Conservation (phyloP, 2,329 filamentous ascomycete species). For the Pyrenophora graminea region DNA sequence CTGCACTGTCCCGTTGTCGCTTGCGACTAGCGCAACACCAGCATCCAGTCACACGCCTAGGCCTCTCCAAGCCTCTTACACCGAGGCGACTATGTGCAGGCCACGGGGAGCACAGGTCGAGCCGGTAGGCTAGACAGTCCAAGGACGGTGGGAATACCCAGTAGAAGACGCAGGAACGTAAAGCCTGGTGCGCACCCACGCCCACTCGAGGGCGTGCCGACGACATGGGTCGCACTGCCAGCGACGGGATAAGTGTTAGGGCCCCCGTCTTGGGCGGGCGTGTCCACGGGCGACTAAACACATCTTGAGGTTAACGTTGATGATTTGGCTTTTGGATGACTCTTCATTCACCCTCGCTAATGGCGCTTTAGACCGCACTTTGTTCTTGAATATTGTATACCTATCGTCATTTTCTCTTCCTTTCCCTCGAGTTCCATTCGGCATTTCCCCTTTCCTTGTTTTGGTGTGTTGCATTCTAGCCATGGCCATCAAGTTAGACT, state of each 20-base stretch:
- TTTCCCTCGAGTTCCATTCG: slow-evolving; percentile 10
- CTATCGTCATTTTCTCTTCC: slow-evolving; percentile 14
- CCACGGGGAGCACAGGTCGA: slow-evolving; percentile 31
- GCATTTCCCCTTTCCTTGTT: slow-evolving; percentile 15
- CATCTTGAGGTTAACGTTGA: slow-evolving; percentile 19
- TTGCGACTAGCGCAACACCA: slow-evolving; percentile 11
- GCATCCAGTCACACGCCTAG: slow-evolving; percentile 29
- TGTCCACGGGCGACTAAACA: slow-evolving; percentile 16
- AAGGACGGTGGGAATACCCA: slow-evolving; percentile 32
- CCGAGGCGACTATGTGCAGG: slow-evolving; percentile 35
- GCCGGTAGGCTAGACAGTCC: slow-evolving; percentile 22
- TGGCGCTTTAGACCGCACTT: slow-evolving; percentile 25
- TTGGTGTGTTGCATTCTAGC: slow-evolving; percentile 17
- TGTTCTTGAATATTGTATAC: slow-evolving; percentile 19
- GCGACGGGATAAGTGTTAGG: slow-evolving; percentile 36
- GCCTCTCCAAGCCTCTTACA: slow-evolving; percentile 28
- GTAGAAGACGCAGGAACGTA: slow-evolving; percentile 42
- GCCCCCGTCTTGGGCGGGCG: slow-evolving; percentile 17
- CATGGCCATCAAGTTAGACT: slow-evolving; percentile 32
- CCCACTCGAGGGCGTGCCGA: background rate
- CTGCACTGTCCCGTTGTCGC: slow-evolving; percentile 22
- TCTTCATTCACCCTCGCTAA: slow-evolving; percentile 34
- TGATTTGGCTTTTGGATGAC: slow-evolving; percentile 24
- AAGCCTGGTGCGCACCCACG: slow-evolving; percentile 7
- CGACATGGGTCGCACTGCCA: slow-evolving; percentile 21